These are phyloP conservation scores for Andrographis paniculata DNA, from an alignment of 305 asterid genomes.

Conservation along the genomic window DNA sequence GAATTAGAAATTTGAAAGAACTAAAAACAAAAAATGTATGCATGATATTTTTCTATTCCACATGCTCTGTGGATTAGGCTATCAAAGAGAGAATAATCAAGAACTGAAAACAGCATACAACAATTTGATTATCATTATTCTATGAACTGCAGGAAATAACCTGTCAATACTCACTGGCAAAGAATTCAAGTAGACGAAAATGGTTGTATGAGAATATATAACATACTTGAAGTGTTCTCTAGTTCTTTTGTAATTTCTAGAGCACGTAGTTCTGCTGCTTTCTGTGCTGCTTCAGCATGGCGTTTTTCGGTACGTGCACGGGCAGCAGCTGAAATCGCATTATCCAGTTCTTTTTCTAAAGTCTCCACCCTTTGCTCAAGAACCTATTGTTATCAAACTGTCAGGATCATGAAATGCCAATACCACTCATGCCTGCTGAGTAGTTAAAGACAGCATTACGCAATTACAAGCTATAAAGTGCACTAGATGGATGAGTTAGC, in stretches of 20 bases:
- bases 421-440: neutral
- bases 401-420: slow-evolving; percentile 16
- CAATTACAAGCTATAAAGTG: neutral
- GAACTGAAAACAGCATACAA: too few relatives aligned
- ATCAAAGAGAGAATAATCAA: too few relatives aligned
- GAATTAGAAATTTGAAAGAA: too few relatives aligned
- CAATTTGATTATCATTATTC: too few relatives aligned
- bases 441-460: neutral
- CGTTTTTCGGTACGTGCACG: slow-evolving; percentile 87
- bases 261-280: slow-evolving; percentile 77
- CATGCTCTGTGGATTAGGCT: too few relatives aligned
- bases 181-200: too few relatives aligned
- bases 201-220: slow-evolving; percentile 8
- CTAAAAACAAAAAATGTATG: too few relatives aligned
- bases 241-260: slow-evolving; percentile 72
- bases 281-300: slow-evolving; percentile 87
- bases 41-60: too few relatives aligned
- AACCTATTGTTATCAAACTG: slow-evolving; percentile 41
- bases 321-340: slow-evolving; percentile 93
- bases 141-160: too few relatives aligned
- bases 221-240: slow-evolving; percentile 86
- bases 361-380: slow-evolving; percentile 92
- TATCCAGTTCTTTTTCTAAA: slow-evolving; percentile 81
- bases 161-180: too few relatives aligned
- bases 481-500: neutral